Conservation (phyloP, 2,329 filamentous ascomycete genomes). For the Aaosphaeria pasadenensis region DNA sequence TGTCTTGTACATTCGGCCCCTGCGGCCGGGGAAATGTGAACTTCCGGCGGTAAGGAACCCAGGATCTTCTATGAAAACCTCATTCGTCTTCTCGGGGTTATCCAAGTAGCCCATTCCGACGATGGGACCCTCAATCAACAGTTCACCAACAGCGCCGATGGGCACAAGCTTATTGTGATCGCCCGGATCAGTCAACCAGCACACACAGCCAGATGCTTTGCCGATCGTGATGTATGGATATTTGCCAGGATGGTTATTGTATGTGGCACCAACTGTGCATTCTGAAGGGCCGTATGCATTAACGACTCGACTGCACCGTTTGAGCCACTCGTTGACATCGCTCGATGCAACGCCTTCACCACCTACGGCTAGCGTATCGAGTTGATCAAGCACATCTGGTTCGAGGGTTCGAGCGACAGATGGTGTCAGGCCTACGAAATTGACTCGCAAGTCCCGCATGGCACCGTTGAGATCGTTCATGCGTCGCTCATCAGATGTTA, state of each 20-base stretch:
- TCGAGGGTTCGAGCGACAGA: constrained; percentile 36
- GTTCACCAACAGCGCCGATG: constrained; percentile 46
- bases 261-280: constrained; percentile 33
- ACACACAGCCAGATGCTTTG: constrained; percentile 27
- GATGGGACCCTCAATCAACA: constrained; percentile 59
- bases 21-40: constrained; percentile 49
- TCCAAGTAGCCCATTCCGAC: constrained; percentile 39
- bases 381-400: constrained; percentile 35
- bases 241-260: constrained; percentile 25
- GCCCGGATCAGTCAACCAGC: constrained; percentile 42
- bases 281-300: constrained; percentile 38
- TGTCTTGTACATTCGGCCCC: constrained; percentile 46
- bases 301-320: constrained; percentile 27
- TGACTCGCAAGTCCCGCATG: constrained; percentile 34
- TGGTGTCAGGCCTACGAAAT: constrained; percentile 35
- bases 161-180: constrained; percentile 37
- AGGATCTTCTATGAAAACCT: constrained; percentile 49
- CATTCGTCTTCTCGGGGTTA: constrained; percentile 33
- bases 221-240: constrained; percentile 38
- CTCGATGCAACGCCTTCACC: constrained; percentile 37
- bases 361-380: constrained; percentile 44
- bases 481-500: constrained; percentile 44
- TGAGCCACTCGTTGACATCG: constrained; percentile 44
- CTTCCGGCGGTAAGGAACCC: constrained; percentile 60
- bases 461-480: constrained; percentile 47